These are phyloP conservation scores for Isoetes taiwanensis DNA, from an alignment of 75 land plant species.

Conservation along the genomic window DNA sequence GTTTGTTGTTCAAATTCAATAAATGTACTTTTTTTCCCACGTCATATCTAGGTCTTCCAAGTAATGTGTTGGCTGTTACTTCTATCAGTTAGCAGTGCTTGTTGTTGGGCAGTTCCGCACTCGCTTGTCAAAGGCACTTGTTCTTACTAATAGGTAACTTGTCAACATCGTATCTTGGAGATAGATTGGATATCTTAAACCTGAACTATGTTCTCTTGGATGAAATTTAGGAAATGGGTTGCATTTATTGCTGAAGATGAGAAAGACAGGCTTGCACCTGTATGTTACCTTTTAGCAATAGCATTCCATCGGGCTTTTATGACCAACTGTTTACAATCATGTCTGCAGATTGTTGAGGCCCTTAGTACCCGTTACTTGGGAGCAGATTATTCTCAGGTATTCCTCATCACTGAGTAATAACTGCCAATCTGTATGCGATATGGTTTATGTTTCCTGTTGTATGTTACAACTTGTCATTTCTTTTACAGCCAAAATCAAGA, in stretches of 20 bases:
- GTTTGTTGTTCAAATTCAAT: background rate
- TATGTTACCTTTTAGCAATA: constrained; percentile 19
- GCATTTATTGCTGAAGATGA: constrained; percentile 68
- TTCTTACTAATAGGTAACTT: constrained; percentile 57
- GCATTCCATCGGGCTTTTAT: background rate
- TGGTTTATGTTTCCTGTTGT: background rate
- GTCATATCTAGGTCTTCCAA: too few species aligned
- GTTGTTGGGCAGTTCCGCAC: constrained; percentile 62
- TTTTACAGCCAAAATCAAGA: constrained; percentile 41
- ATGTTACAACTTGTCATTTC: background rate
- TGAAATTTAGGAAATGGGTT: constrained; percentile 62
- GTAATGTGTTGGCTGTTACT: background rate
- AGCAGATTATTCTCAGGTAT: constrained; percentile 67
- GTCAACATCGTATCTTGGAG: background rate
- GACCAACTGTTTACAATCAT: background rate
- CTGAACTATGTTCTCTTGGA: background rate
- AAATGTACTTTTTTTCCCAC: background rate
- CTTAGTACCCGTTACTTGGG: constrained; percentile 68
- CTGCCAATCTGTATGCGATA: background rate
- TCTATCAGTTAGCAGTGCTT: constrained; percentile 44
- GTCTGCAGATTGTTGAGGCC: constrained; percentile 61
- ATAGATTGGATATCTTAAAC: background rate
- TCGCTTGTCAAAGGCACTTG: constrained; percentile 70
- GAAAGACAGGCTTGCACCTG: constrained; percentile 74
- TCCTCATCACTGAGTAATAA: background rate